phyloP scores from a whole-genome alignment of 352 stramenopile genomes.

The Phytophthora nicotianae region DNA sequence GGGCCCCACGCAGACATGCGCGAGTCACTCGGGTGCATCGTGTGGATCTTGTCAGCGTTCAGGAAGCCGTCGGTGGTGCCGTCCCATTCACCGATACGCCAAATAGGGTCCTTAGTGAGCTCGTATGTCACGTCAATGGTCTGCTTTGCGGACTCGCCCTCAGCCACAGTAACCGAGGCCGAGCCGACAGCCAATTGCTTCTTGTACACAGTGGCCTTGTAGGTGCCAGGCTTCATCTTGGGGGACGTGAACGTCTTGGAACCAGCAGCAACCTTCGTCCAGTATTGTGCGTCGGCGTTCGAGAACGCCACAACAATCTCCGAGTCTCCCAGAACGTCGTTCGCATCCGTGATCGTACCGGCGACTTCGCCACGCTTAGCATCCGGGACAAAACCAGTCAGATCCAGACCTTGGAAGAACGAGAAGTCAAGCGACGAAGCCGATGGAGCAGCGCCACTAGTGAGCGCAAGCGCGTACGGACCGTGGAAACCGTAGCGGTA shows the following conservation, averaged over 20 bases:
- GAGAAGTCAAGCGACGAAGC: conserved; percentile 37
- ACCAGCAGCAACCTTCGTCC: conserved; percentile 29
- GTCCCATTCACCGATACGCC: conserved; percentile 41
- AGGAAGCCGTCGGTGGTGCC: conserved; percentile 52
- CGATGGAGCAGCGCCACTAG: conserved; percentile 31
- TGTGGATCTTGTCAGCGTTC: conserved; percentile 60
- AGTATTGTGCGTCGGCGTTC: conserved; percentile 54
- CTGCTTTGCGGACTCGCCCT: conserved; percentile 14
- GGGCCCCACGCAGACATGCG: conserved; percentile 41
- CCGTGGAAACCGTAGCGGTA: conserved; percentile 64
- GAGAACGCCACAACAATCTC: conserved; percentile 41
- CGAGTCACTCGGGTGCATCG: conserved; percentile 52
- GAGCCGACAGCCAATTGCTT: conserved; percentile 50
- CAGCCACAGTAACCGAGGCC: conserved; percentile 20
- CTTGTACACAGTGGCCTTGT: conserved; percentile 55
- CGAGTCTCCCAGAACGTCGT: conserved; percentile 29
- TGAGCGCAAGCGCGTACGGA: conserved; percentile 52
- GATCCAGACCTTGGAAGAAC: conserved; percentile 45
- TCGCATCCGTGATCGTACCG: conserved; percentile 42
- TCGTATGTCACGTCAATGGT: conserved; percentile 39
- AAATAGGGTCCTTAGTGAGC: conserved; percentile 31
- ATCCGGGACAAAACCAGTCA: conserved; percentile 46
- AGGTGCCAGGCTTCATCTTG: conserved; percentile 49
- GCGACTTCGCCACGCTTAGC: conserved; percentile 36
- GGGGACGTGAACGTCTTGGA: conserved; percentile 43